Evolutionary conservation across 768 basidiomycete species (phyloP), one percentile per base, ranked within the genome.

Genomic region (Ramaria sp.): DNA sequence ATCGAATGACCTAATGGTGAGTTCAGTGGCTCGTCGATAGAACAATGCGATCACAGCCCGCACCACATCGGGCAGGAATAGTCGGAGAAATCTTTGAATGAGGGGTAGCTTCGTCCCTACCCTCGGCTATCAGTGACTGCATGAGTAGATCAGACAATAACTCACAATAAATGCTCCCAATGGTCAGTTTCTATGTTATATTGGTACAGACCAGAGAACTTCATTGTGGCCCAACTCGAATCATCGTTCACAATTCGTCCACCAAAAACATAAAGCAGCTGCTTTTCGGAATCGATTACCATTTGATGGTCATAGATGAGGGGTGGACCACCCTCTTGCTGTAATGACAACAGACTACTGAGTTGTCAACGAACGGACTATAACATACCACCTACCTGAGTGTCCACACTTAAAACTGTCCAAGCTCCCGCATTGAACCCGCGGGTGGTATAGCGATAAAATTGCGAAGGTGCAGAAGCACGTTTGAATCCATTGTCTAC

Each of bases 281-380:
- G 86, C 0, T 76, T 67, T 3, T 83, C 81, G 38, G 74, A 74
- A 60, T 90, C 88, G 61, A 89, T 78, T 30, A 71, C 82, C 80
- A 90, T 85, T 66, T 88, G 85, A 60, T 89, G 88, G 63, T 90
- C 88, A 59, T 81, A 85, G 38, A 89, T 70, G 32, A 88, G 68
- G 0, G 82, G 81, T 1, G 88, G 88, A 0, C 86, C 87, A 1
- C 80, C 82, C 3, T 75, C 73, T 0, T 71, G 64, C 87, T 87
- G 57, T 13, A 36, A 49, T 8, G 34, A 20, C 10, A 24, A 47
- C n/a, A 12, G 15, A 20, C 20, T 30, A 32, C 5, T n/a, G 22
- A 55, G 9, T 22, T 7, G 12, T 27, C 24, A 27, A 47, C 2
- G 45, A 48, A 22, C 39, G 13, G 45, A 30, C 32, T 37, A 12